phyloP scores from a whole-genome alignment of 345 rosid genomes.

The Gossypium thurberi region DNA sequence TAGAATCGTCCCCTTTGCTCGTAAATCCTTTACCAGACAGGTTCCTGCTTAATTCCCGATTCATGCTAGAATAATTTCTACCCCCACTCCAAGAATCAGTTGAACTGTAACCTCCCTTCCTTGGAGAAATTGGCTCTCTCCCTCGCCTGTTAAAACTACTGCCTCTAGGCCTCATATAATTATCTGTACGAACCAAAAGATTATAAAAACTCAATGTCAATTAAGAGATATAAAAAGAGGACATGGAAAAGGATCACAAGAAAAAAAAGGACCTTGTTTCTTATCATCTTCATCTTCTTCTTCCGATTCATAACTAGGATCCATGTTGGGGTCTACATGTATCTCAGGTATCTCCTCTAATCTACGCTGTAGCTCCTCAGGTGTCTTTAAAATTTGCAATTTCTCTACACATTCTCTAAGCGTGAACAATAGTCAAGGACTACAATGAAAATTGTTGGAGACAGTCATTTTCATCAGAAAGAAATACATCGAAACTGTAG shows the following conservation, averaged over 20 bases:
- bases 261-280: constrained; percentile 44
- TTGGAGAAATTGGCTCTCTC: constrained; percentile 76
- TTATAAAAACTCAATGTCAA: constrained; percentile 16
- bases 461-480: not conserved
- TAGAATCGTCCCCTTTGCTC: constrained; percentile 49
- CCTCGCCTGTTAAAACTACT: constrained; percentile 61
- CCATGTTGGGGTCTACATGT: constrained; percentile 95
- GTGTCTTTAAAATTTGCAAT: constrained; percentile 84
- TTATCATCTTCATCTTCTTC: constrained; percentile 79
- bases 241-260: not conserved
- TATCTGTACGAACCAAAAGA: constrained; percentile 40
- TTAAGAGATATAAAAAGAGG: not conserved
- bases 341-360: constrained; percentile 93
- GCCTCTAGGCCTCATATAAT: constrained; percentile 48
- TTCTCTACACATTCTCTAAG: constrained; percentile 99
- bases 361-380: constrained; percentile 90
- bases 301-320: constrained; percentile 85
- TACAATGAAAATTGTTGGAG: not conserved
- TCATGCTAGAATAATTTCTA: constrained; percentile 46
- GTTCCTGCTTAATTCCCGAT: constrained; percentile 59
- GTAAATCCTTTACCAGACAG: constrained; percentile 51
- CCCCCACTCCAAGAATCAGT: constrained; percentile 64
- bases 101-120: constrained; percentile 50
- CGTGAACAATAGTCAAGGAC: constrained; percentile 67
- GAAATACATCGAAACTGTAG: not conserved